A percentile compares a stretch with the other conserved stretches of the same genome.
phyloP scores from a whole-genome alignment of 2,329 filamentous ascomycete species.

The Plenodomus biglobosus region DNA sequence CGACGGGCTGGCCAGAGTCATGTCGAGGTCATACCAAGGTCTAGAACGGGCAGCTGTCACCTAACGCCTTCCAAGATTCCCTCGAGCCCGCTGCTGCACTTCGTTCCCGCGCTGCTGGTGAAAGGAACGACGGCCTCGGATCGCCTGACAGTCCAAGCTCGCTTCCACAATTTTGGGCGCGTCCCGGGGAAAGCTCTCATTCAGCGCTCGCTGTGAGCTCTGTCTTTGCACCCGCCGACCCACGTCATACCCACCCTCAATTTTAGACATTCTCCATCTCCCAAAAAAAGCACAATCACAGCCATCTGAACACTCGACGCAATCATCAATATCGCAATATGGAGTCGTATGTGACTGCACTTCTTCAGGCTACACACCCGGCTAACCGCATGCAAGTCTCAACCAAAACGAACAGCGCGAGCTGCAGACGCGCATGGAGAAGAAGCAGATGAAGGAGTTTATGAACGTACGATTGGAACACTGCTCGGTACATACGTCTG shows the following conservation, averaged over 20 bases:
- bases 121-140: constrained; percentile 5
- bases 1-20: constrained; percentile 3
- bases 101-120: constrained; percentile 5
- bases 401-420: constrained; percentile 82
- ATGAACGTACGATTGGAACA: constrained; percentile 95
- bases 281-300: too few species aligned
- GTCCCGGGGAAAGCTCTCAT: constrained; percentile 17
- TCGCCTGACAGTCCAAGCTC: constrained; percentile 18
- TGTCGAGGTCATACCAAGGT: neutral
- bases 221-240: constrained; percentile 4
- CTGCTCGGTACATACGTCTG: too few species aligned
- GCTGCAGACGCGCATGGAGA: constrained; percentile 92
- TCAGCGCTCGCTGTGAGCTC: constrained; percentile 8
- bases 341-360: constrained; percentile 39
- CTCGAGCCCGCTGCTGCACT: neutral
- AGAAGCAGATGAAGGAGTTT: constrained; percentile 98
- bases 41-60: constrained; percentile 5
- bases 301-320: neutral
- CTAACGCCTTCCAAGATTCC: constrained; percentile 2
- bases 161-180: constrained; percentile 22
- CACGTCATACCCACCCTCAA: constrained; percentile 14
- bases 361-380: neutral
- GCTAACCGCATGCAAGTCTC: constrained; percentile 56
- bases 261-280: too few species aligned
- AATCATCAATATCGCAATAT: constrained; percentile 18